These are phyloP conservation scores for Royoungia palumana DNA, from an alignment of 768 basidiomycete genomes.

Conservation along the genomic window DNA sequence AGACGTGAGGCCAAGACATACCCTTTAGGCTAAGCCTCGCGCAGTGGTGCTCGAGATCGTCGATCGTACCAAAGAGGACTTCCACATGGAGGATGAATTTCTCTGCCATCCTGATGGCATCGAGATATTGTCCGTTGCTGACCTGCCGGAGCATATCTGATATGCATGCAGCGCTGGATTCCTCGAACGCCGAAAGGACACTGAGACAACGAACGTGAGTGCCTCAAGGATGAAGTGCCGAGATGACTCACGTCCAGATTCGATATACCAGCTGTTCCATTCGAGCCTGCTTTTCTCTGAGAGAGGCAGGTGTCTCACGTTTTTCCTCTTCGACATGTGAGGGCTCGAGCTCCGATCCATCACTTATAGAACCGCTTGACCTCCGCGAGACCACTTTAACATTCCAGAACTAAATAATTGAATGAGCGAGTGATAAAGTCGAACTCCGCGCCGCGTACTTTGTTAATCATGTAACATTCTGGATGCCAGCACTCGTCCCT, in stretches of 20 bases:
- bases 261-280: constrained; percentile 99
- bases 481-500: constrained; percentile 99
- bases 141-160: constrained; percentile 98
- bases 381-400: constrained; percentile 84
- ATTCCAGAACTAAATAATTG: constrained; percentile 84
- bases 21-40: constrained; percentile 78
- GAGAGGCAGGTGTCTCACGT: constrained; percentile 67
- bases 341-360: constrained; percentile 51
- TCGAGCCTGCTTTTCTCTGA: constrained; percentile 85
- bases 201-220: constrained; percentile 37
- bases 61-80: constrained; percentile 93
- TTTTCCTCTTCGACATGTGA: constrained; percentile 75
- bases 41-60: constrained; percentile 92
- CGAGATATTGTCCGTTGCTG: constrained; percentile 93
- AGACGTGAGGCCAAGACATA: constrained; percentile 35
- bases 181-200: constrained; percentile 95
- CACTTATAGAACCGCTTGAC: constrained; percentile 57
- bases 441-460: constrained; percentile 49
- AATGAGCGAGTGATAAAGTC: constrained; percentile 9
- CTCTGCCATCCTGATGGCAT: constrained; percentile 97
- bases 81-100: constrained; percentile 98
- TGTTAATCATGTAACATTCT: constrained; percentile 99
- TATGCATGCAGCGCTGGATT: constrained; percentile 98
- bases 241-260: constrained; percentile 87
- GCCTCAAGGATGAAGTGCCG: not conserved